Percentiles rank a stretch among this genome's conserved stretches.
Evolutionary conservation across 2,329 filamentous ascomycete species (phyloP).

Genomic region (Pseudocercospora eumusae): DNA sequence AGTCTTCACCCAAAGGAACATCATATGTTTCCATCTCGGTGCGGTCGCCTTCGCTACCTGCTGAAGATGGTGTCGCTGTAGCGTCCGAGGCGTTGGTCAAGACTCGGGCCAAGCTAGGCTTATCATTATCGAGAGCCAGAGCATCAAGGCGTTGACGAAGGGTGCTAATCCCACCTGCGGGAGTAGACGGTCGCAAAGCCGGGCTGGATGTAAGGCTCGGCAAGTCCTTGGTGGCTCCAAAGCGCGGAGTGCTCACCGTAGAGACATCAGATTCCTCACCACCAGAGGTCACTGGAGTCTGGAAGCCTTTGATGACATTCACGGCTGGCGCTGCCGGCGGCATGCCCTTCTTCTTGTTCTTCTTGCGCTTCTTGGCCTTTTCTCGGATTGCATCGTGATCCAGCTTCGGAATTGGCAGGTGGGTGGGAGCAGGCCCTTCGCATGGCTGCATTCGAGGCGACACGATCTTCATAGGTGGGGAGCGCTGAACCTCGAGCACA

Average conservation of each 20-base stretch:
- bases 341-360: constrained; percentile 44
- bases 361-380: constrained; percentile 43
- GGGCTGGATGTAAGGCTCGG: constrained; percentile 52
- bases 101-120: constrained; percentile 49
- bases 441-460: constrained; percentile 34
- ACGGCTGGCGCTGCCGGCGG: constrained; percentile 42
- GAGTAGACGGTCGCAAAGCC: constrained; percentile 52
- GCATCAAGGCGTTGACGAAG: constrained; percentile 80
- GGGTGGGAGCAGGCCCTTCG: constrained; percentile 25
- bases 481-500: constrained; percentile 35
- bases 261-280: constrained; percentile 59
- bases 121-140: constrained; percentile 66
- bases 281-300: constrained; percentile 54
- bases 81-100: constrained; percentile 49
- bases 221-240: constrained; percentile 45
- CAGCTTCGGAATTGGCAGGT: constrained; percentile 36
- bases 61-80: constrained; percentile 54
- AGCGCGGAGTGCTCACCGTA: constrained; percentile 37
- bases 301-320: constrained; percentile 51
- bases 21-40: constrained; percentile 83
- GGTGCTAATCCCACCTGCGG: constrained; percentile 72
- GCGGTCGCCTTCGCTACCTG: constrained; percentile 64
- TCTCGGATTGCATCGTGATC: constrained; percentile 41
- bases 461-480: constrained; percentile 37
- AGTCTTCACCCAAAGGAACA: constrained; percentile 80